Percentiles rank a stretch among this genome's conserved stretches.
Evolutionary conservation across 2,329 filamentous ascomycete genomes (phyloP).

Genomic region (Cryphonectria japonica): DNA sequence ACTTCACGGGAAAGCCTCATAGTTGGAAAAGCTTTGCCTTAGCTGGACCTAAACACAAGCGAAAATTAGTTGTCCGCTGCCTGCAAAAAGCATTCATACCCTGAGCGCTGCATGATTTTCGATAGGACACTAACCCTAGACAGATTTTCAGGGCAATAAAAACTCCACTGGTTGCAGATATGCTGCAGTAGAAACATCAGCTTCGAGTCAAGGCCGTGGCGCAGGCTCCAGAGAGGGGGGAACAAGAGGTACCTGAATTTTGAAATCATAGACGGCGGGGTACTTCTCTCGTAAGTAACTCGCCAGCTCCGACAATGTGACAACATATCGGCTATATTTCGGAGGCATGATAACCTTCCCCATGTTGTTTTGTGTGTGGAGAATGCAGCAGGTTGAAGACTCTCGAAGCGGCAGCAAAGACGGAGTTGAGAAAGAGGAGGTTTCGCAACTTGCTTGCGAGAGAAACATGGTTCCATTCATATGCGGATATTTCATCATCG

Average conservation of each 20-base stretch:
- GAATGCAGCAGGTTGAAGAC: background rate
- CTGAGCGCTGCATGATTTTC: background rate
- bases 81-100: background rate
- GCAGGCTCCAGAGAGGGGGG: background rate
- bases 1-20: background rate
- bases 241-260: slow-evolving; percentile 17
- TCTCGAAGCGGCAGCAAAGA: background rate
- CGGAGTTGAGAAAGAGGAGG: background rate
- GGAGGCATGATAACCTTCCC: slow-evolving; percentile 23
- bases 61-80: background rate
- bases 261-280: slow-evolving; percentile 24
- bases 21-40: background rate
- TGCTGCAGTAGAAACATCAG: slow-evolving; percentile 9
- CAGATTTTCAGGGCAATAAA: slow-evolving; percentile 21
- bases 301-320: slow-evolving; percentile 12
- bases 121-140: slow-evolving; percentile 14
- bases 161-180: slow-evolving; percentile 29
- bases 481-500: background rate
- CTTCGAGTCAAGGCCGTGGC: background rate
- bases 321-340: slow-evolving; percentile 23
- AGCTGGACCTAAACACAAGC: slow-evolving; percentile 2
- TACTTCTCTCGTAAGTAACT: slow-evolving; percentile 20
- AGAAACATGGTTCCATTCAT: background rate
- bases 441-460: background rate
- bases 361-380: slow-evolving; percentile 7